A percentile compares a stretch with the other conserved stretches of the same genome.
Evolutionary conservation across 2,329 filamentous ascomycete genomes (phyloP).

Genomic region (Bisporella sp.): DNA sequence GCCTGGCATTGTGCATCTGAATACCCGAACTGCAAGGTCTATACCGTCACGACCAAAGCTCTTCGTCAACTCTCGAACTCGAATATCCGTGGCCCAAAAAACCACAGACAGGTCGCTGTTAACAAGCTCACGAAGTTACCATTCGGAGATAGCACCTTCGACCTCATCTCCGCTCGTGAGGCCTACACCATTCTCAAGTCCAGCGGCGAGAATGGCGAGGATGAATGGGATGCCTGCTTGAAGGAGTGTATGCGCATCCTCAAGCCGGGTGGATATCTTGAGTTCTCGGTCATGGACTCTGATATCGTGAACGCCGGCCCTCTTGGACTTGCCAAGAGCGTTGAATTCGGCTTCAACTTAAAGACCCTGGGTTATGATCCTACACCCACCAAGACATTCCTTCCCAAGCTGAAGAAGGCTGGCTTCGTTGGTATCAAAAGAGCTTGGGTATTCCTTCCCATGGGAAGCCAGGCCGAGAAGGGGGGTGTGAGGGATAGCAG

Average conservation of each 20-base stretch:
- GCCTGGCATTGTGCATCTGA: slow-evolving; percentile 87
- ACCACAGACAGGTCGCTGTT: slow-evolving; percentile 79
- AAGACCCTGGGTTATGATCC: slow-evolving; percentile 88
- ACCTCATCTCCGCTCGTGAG: slow-evolving; percentile 83
- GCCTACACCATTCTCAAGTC: slow-evolving; percentile 80
- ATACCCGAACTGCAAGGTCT: slow-evolving; percentile 78
- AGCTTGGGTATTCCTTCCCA: slow-evolving; percentile 82
- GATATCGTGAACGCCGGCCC: slow-evolving; percentile 83
- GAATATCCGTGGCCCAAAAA: slow-evolving; percentile 74
- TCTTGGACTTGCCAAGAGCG: slow-evolving; percentile 71
- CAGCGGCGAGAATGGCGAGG: slow-evolving; percentile 56
- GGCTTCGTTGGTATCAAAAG: slow-evolving; percentile 78
- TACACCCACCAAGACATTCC: slow-evolving; percentile 71
- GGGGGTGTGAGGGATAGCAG: slow-evolving; percentile 30
- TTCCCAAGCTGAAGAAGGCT: slow-evolving; percentile 63
- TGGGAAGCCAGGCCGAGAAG: slow-evolving; percentile 51
- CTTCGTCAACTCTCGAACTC: slow-evolving; percentile 64
- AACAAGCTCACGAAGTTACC: slow-evolving; percentile 73
- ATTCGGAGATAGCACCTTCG: slow-evolving; percentile 80
- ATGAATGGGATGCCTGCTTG: slow-evolving; percentile 85
- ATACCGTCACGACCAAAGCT: slow-evolving; percentile 74
- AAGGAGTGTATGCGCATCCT: slow-evolving; percentile 79
- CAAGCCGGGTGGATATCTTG: slow-evolving; percentile 87
- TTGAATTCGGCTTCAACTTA: slow-evolving; percentile 88
- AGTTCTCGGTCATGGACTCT: slow-evolving; percentile 84